Percentiles rank a stretch among this genome's conserved stretches.
phyloP scores from a whole-genome alignment of 306 rosid species.

The Cucumis cinereus region DNA sequence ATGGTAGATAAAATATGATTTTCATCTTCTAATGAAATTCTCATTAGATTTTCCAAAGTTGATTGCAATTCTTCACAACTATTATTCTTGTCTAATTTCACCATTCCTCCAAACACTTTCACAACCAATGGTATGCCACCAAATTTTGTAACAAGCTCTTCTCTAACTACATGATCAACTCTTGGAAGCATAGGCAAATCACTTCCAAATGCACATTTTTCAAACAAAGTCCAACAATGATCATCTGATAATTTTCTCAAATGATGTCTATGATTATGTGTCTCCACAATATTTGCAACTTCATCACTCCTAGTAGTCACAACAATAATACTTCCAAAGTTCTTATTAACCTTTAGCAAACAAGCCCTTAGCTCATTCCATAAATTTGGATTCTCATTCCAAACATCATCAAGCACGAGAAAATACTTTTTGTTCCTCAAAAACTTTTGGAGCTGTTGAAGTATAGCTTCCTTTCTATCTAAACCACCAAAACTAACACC shows the following conservation, averaged over 20 bases:
- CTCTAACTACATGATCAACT: too few species aligned
- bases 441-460: neutral
- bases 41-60: too few species aligned
- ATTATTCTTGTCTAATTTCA: neutral
- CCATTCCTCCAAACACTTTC: constrained; percentile 12
- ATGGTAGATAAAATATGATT: neutral
- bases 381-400: neutral
- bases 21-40: neutral
- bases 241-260: neutral
- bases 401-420: constrained; percentile 15
- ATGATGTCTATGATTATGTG: neutral
- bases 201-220: neutral
- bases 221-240: constrained; percentile 4
- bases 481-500: neutral
- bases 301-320: constrained; percentile 10
- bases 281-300: constrained; percentile 4
- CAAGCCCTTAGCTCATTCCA: neutral
- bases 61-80: too few species aligned
- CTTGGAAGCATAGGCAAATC: neutral
- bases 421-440: neutral
- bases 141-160: constrained; percentile 6
- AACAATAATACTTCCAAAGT: neutral
- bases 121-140: constrained; percentile 13
- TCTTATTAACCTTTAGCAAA: neutral
- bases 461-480: neutral